Conservation (phyloP, 371 early-diverging fungal species). For the Mortierella sp. region DNA sequence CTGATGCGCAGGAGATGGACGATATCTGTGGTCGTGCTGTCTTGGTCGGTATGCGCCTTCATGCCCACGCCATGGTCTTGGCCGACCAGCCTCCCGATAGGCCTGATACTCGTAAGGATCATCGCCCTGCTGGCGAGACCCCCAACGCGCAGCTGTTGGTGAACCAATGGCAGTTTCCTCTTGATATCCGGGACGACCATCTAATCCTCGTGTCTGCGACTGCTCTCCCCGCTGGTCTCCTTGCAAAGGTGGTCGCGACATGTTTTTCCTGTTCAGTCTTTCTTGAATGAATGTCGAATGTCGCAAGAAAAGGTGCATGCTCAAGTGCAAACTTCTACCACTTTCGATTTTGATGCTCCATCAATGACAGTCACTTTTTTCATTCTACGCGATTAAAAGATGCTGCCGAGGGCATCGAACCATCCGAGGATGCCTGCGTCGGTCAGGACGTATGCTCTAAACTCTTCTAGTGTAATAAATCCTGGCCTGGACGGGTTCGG, state of each 20-base stretch:
- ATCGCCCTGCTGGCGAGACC: not conserved
- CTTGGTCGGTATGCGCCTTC: not conserved
- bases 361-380: not conserved
- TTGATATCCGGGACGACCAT: not conserved
- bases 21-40: not conserved
- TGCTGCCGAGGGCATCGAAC: slow-evolving; percentile 80
- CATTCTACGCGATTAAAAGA: slow-evolving; percentile 63
- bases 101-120: not conserved
- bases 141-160: no score
- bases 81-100: no score
- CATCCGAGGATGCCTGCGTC: slow-evolving; percentile 79
- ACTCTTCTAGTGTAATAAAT: slow-evolving; percentile 83
- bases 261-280: not conserved
- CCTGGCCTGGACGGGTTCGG: slow-evolving; percentile 66
- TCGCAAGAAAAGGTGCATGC: not conserved
- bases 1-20: not conserved
- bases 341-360: no score
- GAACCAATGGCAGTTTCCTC: not conserved
- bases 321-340: not conserved
- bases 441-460: slow-evolving; percentile 75
- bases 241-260: not conserved
- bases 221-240: not conserved
- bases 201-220: not conserved
- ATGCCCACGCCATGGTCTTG: no score
- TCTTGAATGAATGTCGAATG: not conserved